Evolutionary conservation across 495 filamentous ascomycete species (phyloP), one percentile per base, ranked within the genome.

Genomic region (Hypoxylon crocopeplum): DNA sequence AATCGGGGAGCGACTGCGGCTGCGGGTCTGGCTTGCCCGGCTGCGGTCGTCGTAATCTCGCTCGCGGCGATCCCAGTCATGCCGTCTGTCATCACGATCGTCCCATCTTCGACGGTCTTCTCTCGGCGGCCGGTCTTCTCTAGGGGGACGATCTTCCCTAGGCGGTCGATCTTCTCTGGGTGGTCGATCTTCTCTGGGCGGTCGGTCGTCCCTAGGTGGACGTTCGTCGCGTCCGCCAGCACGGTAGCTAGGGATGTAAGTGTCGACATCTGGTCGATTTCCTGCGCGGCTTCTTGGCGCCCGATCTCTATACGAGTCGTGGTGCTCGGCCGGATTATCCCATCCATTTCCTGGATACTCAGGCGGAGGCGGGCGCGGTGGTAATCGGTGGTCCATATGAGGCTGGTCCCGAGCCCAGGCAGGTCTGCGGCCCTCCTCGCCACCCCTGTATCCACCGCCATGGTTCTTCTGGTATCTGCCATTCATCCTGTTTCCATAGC

Each of bases 221-320:
- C 67, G 58, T 12, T 67, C 63, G 39, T 71, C 70, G 73, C 72
- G 62, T 27, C 55, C 64, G 19, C 64, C 64, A 13, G 45, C 56
- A 42, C 71, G 64, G 32, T 87, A 86, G 36, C 76, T 80, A 5
- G 84, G 84, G 19, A 87, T 85, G 59, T 87, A 87, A 2, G 83
- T 85, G 57, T 87, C 84, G 12, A 84, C 69, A 56, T 74, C 75
- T n/a, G 69, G 70, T 11, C 74, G 69, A 21, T 67, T 71, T 22
- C 67, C 68, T 17, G 63, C 62, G 13, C 75, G 56, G 29, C 55
- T 72, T 62, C 75, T 56, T 41, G 68, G 55, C 64, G 69, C 39
- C 68, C 68, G 53, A 55, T 67, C 72, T 34, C 69, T 53, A 56
- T 65, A 47, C 69, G 66, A 57, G 5, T 77, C 73, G 5, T 77